phyloP scores from a whole-genome alignment of 768 basidiomycete species.

The Lentinus brumalis region DNA sequence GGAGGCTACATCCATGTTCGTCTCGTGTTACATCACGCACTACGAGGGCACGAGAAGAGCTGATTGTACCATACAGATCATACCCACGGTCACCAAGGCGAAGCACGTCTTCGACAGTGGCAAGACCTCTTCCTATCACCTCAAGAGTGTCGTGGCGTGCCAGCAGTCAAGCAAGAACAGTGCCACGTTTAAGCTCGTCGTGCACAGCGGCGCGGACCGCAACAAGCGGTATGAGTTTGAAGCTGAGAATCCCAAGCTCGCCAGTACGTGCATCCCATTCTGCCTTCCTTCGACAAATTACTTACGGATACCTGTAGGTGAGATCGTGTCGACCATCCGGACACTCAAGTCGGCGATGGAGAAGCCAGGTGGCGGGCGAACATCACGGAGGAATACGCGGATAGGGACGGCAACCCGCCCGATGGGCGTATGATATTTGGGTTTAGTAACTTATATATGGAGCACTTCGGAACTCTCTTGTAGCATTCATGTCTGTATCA shows the following conservation, averaged over 20 bases:
- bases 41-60: neutral
- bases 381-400: conserved; percentile 58
- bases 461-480: neutral
- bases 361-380: conserved; percentile 61
- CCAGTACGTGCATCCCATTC: conserved; percentile 51
- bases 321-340: conserved; percentile 77
- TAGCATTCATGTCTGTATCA: conserved; percentile 1
- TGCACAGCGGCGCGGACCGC: conserved; percentile 65
- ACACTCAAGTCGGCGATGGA: conserved; percentile 66
- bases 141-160: conserved; percentile 82
- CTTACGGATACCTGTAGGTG: conserved; percentile 42
- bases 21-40: conserved; percentile 2
- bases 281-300: neutral
- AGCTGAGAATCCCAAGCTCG: conserved; percentile 81
- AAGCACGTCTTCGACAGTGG: conserved; percentile 86
- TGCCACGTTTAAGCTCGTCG: conserved; percentile 85
- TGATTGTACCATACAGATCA: conserved; percentile 56
- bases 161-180: conserved; percentile 82
- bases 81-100: conserved; percentile 78
- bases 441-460: neutral
- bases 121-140: conserved; percentile 91
- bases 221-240: conserved; percentile 98
- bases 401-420: conserved; percentile 11
- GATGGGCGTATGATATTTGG: conserved; percentile 13
- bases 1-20: conserved; percentile 89